These are phyloP conservation scores for Neurospora hispaniola DNA, from an alignment of 495 filamentous ascomycete species.

Conservation along the genomic window DNA sequence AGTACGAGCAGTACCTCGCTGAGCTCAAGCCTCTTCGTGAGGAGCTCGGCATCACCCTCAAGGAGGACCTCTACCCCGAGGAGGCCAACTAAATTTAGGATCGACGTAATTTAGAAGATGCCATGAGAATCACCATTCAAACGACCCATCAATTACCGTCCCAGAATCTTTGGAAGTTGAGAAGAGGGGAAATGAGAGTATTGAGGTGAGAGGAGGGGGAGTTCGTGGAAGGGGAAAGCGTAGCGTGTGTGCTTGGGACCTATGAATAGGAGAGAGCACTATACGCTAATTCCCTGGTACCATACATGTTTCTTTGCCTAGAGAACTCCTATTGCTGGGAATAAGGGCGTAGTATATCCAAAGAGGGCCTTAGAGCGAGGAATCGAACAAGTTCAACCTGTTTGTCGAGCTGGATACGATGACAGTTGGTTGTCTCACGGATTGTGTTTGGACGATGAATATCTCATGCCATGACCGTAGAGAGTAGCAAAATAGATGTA, in stretches of 20 bases:
- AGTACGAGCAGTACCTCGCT: constrained; percentile 95
- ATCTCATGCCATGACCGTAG: background rate
- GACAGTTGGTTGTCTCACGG: background rate
- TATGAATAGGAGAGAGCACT: background rate
- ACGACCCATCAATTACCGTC: background rate
- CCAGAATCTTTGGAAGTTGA: background rate
- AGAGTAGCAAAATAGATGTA: background rate
- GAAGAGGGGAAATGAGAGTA: background rate
- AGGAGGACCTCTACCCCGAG: constrained; percentile 92
- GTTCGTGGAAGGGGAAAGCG: background rate
- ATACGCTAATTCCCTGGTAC: background rate
- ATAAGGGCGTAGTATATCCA: background rate
- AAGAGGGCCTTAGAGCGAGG: background rate
- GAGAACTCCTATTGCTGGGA: background rate
- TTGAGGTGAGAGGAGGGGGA: background rate
- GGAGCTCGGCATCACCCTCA: constrained; percentile 83
- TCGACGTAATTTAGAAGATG: background rate
- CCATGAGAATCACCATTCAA: background rate
- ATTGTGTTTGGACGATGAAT: background rate
- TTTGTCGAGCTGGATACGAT: background rate
- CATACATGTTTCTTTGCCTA: background rate
- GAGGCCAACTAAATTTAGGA: constrained; percentile 32
- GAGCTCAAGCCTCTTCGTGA: constrained; percentile 86
- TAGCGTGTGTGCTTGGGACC: background rate
- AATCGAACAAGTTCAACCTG: background rate